A percentile compares a stretch with the other conserved stretches of the same genome.
Evolutionary conservation across 2,329 filamentous ascomycete genomes (phyloP).

Genomic region (Ascochyta lentis): DNA sequence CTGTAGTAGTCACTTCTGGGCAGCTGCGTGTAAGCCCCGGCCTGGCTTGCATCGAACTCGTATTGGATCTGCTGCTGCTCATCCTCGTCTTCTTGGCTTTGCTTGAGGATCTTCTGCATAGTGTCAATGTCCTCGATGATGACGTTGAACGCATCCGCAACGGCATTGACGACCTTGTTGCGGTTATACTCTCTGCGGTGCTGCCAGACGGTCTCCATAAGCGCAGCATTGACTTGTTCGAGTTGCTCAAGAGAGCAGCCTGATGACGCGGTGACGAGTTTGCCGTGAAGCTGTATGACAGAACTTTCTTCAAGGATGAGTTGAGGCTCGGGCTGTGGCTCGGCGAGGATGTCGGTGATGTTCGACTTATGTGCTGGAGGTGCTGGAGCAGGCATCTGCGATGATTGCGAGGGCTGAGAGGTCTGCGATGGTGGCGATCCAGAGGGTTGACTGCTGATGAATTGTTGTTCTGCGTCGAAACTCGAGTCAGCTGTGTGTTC

Average conservation of each 20-base stretch:
- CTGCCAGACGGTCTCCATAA: conserved; percentile 92
- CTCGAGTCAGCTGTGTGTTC: conserved; percentile 26
- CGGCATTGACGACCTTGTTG: conserved; percentile 69
- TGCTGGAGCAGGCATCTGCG: conserved; percentile 46
- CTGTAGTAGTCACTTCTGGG: conserved; percentile 11
- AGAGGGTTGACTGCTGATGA: conserved; percentile 45
- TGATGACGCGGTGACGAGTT: conserved; percentile 71
- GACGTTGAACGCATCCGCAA: conserved; percentile 77
- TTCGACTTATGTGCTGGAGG: conserved; percentile 44
- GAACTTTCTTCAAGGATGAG: conserved; percentile 58
- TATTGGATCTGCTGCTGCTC: conserved; percentile 12
- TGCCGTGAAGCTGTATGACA: conserved; percentile 65
- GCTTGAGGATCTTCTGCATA: conserved; percentile 53
- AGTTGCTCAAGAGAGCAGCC: conserved; percentile 91
- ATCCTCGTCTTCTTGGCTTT: conserved; percentile 47
- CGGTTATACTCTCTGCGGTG: conserved; percentile 83
- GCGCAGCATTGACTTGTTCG: conserved; percentile 86
- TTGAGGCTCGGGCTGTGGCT: conserved; percentile 35
- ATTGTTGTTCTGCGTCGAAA: conserved; percentile 37
- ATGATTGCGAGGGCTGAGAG: conserved; percentile 35
- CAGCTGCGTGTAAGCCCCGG: conserved; percentile 10
- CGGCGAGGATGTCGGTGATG: conserved; percentile 53
- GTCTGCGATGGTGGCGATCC: conserved; percentile 48
- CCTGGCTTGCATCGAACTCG: conserved; percentile 13
- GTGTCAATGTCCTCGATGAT: conserved; percentile 72